Evolutionary conservation across 495 filamentous ascomycete genomes (phyloP), one percentile per base, ranked within the genome.

Genomic region (Annulohypoxylon stygium): DNA sequence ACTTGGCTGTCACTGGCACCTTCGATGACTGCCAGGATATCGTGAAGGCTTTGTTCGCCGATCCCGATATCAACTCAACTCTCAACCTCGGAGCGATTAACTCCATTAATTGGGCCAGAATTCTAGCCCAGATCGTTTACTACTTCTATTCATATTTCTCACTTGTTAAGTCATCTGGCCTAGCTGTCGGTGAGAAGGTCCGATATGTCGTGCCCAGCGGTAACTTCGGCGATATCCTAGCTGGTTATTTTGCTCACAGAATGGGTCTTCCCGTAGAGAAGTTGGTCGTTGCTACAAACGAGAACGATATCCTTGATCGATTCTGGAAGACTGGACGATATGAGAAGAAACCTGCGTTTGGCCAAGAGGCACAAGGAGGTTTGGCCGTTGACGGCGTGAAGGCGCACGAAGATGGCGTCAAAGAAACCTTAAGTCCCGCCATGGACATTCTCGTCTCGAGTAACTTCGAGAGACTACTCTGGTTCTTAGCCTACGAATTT

Each of bases 21-120:
- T 98, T 99, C 82, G 96, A 99, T 74, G 93, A 98, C 78, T 98
- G 95, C 82, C 95, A 92, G 89, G 95, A 97, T 77, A 93, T 93
- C 61, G 92, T 99, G 74, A 99, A 99, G 84, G 90, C 91, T 0
- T 87, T 99, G 23, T 99, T 98, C 78, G 90, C 86, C 48, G 94
- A 97, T 76, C 84, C 92, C 5, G 85, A 90, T 10, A 89, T 90
- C 74, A 97, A 95, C 81, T 80, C 83, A 67, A 88, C 85, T 2
- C 88, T 92, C 72, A 92, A 91, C 62, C 90, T 97, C 16, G 92
- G 90, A 6, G 93, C 94, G 20, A 90, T 97, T 33, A 98, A 97
- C 82, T 93, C 90, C 25, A 97, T 97, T 79, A 97, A 97, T 83
- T 95, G 88, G 84, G 89, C 94, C 14, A 84, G 95, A 65, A 98